Base-by-base conservation (phyloP, 2,329 filamentous ascomycete species). In the Cyphellophora europaea region DNA sequence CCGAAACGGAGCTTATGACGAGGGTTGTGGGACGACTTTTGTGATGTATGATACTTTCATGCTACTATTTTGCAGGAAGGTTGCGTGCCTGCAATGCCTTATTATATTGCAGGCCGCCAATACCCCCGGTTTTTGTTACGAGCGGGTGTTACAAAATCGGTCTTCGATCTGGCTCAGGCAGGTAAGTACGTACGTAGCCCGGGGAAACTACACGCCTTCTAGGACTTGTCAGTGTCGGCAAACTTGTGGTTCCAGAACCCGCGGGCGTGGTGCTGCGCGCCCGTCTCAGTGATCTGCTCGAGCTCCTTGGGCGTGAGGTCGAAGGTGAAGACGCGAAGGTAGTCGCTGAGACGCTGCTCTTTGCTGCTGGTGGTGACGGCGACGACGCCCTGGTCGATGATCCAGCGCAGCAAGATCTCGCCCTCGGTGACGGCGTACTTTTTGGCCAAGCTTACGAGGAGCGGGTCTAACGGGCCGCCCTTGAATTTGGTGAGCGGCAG, bases 301-400 rank as follows among this genome's bases (percentile, higher is more conserved):
- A 79, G 61, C 53, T 79, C 75, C 29, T 60, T 61, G 0, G 72
- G 71, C 5, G 69, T 77, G 42, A 79, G 50, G 43, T 69, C 69
- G 54, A 79, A 79, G 1, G 66, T 69, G 44, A 71, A 58, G 2
- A 59, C 60, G 14, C 70, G 58, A 41, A 78, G 48, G 46, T 77
- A 77, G 48, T 75, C 70, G 37, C 61, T 69, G 50, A 79, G 44
- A 11, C 74, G 60, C 42, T 72, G 64, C 54, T 78, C 74, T 50
- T 77, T 79, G 32, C 63, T 58, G 38, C 68, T 74, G 3, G 75
- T 79, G 5, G 74, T 78, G 38, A 80, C 67, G 0, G 69, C 56
- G 11, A 78, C 64, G 37, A 71, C 54, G 15, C 72, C 73, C 47
- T 74, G 72, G 44, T 79, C 74, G 33, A 79, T 65, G 32, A 66